These are phyloP conservation scores for Stenocarpella maydis DNA, from an alignment of 2,329 filamentous ascomycete genomes.

Conservation along the genomic window DNA sequence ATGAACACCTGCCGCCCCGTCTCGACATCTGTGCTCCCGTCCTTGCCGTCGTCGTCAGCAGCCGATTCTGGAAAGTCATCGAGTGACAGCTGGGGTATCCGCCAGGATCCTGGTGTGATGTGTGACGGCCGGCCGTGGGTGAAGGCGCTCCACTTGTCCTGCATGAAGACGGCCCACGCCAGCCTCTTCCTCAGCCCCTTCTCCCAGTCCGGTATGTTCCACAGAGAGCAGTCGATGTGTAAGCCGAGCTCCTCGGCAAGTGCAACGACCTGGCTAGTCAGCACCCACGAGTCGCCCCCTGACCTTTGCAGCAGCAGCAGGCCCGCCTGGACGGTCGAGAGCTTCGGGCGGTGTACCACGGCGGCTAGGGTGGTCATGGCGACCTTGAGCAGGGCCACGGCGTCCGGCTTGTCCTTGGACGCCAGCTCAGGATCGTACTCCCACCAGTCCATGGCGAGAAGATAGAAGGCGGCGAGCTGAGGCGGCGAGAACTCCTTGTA, in stretches of 20 bases:
- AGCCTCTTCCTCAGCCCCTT: conserved; percentile 68
- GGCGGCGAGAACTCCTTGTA: conserved; percentile 67
- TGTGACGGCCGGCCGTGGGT: conserved; percentile 88
- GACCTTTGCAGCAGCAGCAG: conserved; percentile 61
- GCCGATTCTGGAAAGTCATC: conserved; percentile 80
- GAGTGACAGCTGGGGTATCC: conserved; percentile 68
- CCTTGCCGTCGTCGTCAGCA: conserved; percentile 66
- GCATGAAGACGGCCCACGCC: conserved; percentile 71
- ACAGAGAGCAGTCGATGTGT: conserved; percentile 67
- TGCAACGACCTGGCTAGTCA: conserved; percentile 61
- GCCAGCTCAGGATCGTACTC: conserved; percentile 63
- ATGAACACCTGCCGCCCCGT: conserved; percentile 75
- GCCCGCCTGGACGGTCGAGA: conserved; percentile 64
- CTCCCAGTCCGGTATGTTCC: conserved; percentile 71
- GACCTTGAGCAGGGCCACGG: conserved; percentile 45
- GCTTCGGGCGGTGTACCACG: conserved; percentile 60
- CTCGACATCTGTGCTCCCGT: conserved; percentile 71
- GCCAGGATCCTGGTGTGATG: conserved; percentile 75
- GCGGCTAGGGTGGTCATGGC: conserved; percentile 53
- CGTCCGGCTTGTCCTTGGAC: conserved; percentile 51
- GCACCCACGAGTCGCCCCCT: conserved; percentile 55
- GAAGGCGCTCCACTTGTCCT: conserved; percentile 81
- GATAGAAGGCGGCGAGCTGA: conserved; percentile 66
- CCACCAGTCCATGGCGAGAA: conserved; percentile 70
- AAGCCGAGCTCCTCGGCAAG: conserved; percentile 66